phyloP scores from a whole-genome alignment of 345 rosid genomes.

The Ceriops tagal region DNA sequence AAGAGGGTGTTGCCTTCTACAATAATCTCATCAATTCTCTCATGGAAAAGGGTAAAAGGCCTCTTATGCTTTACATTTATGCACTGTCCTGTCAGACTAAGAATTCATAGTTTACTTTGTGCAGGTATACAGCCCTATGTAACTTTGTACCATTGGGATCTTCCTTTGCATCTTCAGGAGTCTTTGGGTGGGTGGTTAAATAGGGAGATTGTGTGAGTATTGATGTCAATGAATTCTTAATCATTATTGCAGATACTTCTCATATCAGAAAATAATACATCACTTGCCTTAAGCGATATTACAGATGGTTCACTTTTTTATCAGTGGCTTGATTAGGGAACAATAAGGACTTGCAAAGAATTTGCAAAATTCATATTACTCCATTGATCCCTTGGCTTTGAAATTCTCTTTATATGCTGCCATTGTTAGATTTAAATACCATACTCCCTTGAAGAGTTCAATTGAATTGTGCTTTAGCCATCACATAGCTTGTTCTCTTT shows the following conservation, averaged over 20 bases:
- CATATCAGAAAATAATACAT: not conserved
- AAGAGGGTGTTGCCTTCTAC: slow-evolving; percentile 29
- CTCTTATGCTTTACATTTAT: not conserved
- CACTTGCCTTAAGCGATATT: not conserved
- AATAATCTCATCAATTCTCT: slow-evolving; percentile 27
- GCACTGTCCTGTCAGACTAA: slow-evolving; percentile 17
- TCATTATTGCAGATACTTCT: not conserved
- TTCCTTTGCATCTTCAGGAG: slow-evolving; percentile 61
- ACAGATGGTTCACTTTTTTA: not conserved
- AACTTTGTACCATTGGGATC: slow-evolving; percentile 35
- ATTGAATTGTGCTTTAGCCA: not conserved
- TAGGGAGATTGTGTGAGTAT: slow-evolving; percentile 69
- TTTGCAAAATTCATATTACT: not conserved
- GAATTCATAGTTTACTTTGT: slow-evolving; percentile 13
- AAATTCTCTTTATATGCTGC: not conserved
- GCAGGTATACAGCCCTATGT: slow-evolving; percentile 28
- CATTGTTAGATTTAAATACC: not conserved
- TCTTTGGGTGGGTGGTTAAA: slow-evolving; percentile 75
- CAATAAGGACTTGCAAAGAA: too few species aligned
- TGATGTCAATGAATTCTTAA: not conserved
- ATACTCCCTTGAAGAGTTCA: not conserved
- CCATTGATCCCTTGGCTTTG: not conserved
- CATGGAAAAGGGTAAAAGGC: slow-evolving; percentile 44
- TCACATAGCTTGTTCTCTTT: slow-evolving; percentile 15
- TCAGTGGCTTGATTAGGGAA: too few species aligned